Base-by-base conservation (phyloP, 2,329 filamentous ascomycete genomes). In the Endoconidiophora polonica region DNA sequence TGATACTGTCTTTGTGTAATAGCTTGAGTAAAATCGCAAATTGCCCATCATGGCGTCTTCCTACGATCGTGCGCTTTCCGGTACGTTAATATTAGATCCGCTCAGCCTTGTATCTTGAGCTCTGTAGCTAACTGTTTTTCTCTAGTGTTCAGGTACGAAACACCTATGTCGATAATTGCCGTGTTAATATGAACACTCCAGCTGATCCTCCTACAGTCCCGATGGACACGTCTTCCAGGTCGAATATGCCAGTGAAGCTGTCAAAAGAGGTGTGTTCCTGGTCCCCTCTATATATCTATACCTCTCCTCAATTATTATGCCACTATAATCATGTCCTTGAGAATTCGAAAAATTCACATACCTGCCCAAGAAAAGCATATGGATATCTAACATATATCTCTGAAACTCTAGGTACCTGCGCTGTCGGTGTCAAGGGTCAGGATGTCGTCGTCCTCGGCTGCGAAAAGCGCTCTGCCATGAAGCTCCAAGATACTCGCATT, bases 181-280 rank as follows among this genome's bases (percentile, higher is more conserved):
- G 12, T 33, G 29, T 12, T 33, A 2, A 33, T 9, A 33, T 2
- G 29, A 33, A 12, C 29, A 33, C 29, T 7, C 24, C 29, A 56
- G 59, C 71, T 79, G 66, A 81, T 63, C 38, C n/a, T 44, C 22
- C 18, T 44, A 18, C 63, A 96, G 90, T 77, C 91, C 91, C 62
- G 91, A 98, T 70, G 91, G 91, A 68, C 91, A 98, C 73, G 91
- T 98, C 61, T 98, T 98, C 72, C 91, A 98, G 70, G 91, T 98
- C 62, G 91, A 98, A 76, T 98, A 98, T 77, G 91, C 91, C 51
- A 83, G 94, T 58, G 91, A 98, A 71, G 91, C 91, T 58, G 91
- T 98, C 58, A 98, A 98, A 76, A 73, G 91, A 86, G 91, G 90
- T 91, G 70, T 54, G 64, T 59, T 44, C 29, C 50, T 44, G 42